These are phyloP conservation scores for Echeveria elegans DNA, from an alignment of 164 flowering plant genomes.

Conservation along the genomic window DNA sequence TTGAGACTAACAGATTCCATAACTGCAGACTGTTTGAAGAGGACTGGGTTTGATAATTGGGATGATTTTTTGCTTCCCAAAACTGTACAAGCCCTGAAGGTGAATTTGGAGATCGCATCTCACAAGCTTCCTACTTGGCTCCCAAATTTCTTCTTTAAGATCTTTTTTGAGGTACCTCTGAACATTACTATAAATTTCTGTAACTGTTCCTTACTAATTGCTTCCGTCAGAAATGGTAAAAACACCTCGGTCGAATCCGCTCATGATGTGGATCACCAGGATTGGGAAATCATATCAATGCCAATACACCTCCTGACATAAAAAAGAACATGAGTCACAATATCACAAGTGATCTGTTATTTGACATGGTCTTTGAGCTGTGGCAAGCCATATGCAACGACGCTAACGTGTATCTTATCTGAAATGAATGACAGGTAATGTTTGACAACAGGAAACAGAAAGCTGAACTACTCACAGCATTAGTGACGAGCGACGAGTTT, in stretches of 20 bases:
- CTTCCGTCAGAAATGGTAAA: not conserved
- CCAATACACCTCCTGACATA: not conserved
- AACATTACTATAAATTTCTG: not conserved
- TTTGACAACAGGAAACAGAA: not conserved
- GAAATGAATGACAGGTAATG: not conserved
- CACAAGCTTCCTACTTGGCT: not conserved
- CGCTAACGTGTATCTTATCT: not conserved
- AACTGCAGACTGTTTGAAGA: not conserved
- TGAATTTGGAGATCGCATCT: not conserved
- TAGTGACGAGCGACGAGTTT: not conserved
- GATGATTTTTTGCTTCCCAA: constrained; percentile 22
- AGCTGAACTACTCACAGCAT: not conserved
- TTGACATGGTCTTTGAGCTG: not conserved
- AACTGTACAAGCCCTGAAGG: not conserved
- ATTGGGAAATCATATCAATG: not conserved
- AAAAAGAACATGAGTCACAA: not conserved
- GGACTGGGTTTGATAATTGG: constrained; percentile 16
- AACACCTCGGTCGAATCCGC: not conserved
- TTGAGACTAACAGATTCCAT: not conserved
- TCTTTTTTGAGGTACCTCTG: not conserved
- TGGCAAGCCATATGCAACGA: not conserved
- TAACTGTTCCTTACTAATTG: not conserved
- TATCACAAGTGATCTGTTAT: not conserved
- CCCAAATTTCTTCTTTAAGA: not conserved
- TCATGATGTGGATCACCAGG: not conserved